These are phyloP conservation scores for Botrytis medusae DNA, from an alignment of 2,329 filamentous ascomycete species.

Conservation along the genomic window DNA sequence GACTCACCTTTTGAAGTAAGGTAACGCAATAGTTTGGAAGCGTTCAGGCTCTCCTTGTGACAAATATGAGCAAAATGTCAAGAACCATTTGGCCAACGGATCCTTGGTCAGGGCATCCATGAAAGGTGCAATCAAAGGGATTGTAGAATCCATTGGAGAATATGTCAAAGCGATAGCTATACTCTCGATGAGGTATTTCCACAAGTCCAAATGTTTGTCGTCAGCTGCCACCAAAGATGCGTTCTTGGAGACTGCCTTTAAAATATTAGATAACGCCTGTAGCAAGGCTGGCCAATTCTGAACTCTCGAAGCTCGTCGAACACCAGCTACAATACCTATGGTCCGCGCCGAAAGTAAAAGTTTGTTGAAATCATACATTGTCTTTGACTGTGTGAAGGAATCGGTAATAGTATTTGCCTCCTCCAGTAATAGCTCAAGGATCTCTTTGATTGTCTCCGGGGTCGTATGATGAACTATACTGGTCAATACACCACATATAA, in stretches of 20 bases:
- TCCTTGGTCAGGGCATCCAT: slow-evolving; percentile 64
- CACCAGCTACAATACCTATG: slow-evolving; percentile 69
- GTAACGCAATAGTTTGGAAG: slow-evolving; percentile 77
- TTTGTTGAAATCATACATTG: slow-evolving; percentile 42
- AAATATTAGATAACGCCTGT: slow-evolving; percentile 52
- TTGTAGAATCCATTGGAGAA: slow-evolving; percentile 75
- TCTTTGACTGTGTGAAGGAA: slow-evolving; percentile 41
- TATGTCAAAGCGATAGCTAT: slow-evolving; percentile 69
- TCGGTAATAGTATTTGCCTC: slow-evolving; percentile 44
- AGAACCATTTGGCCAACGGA: slow-evolving; percentile 69
- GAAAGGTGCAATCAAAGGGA: slow-evolving; percentile 67
- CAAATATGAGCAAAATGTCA: slow-evolving; percentile 82
- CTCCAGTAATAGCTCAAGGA: slow-evolving; percentile 62
- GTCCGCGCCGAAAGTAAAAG: slow-evolving; percentile 55
- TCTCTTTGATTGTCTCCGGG: slow-evolving; percentile 67
- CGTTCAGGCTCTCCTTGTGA: slow-evolving; percentile 70
- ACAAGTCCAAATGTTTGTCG: slow-evolving; percentile 47
- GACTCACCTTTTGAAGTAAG: slow-evolving; percentile 71
- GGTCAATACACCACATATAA: slow-evolving; percentile 74
- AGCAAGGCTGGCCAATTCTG: slow-evolving; percentile 69
- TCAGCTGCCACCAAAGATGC: slow-evolving; percentile 33
- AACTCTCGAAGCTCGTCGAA: slow-evolving; percentile 78
- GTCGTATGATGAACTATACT: slow-evolving; percentile 82
- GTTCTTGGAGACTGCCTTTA: slow-evolving; percentile 50
- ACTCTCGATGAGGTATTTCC: slow-evolving; percentile 58